These are phyloP conservation scores for Carex kokanica DNA, from an alignment of 176 grass and related monocot genomes.

Conservation along the genomic window DNA sequence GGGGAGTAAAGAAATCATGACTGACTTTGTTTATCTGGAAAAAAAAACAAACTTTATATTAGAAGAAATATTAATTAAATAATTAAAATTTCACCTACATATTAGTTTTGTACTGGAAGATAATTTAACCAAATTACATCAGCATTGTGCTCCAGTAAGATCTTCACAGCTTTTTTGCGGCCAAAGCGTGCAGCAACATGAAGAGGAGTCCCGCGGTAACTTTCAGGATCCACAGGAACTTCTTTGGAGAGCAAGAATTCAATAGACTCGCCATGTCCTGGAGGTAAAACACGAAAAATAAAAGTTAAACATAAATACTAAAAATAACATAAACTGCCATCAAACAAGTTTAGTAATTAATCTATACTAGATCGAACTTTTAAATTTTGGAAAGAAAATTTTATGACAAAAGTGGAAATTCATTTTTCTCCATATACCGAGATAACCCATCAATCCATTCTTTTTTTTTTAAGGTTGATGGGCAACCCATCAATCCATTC, in stretches of 20 bases:
- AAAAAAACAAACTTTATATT: not conserved
- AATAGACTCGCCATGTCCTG: not conserved
- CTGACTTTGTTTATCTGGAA: not conserved
- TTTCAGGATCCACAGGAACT: not conserved
- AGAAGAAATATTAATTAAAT: not conserved
- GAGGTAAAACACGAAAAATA: not conserved
- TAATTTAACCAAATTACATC: not conserved
- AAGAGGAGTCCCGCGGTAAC: not conserved
- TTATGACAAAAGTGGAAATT: not conserved
- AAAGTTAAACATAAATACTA: not conserved
- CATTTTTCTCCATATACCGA: not conserved
- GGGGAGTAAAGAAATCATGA: not conserved
- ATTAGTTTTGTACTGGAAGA: not conserved
- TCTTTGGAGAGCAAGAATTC: not conserved
- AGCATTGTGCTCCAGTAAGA: not conserved
- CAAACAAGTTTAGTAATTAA: not conserved
- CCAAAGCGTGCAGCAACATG: not conserved
- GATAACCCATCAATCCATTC: not conserved
- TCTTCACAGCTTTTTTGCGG: not conserved
- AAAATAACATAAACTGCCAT: too few species aligned
- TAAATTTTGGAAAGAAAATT: not conserved
- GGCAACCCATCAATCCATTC: too few species aligned
- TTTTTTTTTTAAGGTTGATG: too few species aligned
- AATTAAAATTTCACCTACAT: not conserved
- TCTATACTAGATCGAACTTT: not conserved